Evolutionary conservation across 192 early-diverging fungal species (phyloP).

Genomic region (Thamnidium elegans): DNA sequence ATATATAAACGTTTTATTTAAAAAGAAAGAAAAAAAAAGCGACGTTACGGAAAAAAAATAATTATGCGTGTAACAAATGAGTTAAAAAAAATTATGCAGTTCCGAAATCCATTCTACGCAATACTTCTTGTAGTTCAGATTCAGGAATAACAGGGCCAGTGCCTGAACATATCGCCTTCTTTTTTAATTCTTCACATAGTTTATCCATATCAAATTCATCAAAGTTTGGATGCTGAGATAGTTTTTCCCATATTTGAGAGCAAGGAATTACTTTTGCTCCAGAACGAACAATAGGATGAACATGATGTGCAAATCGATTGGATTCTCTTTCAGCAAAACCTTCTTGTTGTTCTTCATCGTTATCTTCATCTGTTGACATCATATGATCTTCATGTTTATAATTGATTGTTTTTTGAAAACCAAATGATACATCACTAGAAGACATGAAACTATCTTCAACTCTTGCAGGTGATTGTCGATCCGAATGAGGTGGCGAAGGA

Average conservation of each 20-base stretch:
- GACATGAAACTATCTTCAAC: neutral
- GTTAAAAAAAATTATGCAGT: too few species aligned
- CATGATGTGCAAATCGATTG: constrained; percentile 22
- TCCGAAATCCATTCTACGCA: constrained; percentile 11
- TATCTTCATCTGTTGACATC: neutral
- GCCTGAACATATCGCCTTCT: constrained; percentile 57
- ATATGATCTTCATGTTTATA: neutral
- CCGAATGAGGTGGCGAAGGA: neutral
- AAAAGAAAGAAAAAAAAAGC: too few species aligned
- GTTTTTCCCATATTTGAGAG: constrained; percentile 52
- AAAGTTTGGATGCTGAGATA: constrained; percentile 56
- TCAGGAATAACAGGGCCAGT: constrained; percentile 53
- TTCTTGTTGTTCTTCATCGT: neutral
- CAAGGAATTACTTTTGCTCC: constrained; percentile 38
- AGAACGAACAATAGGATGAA: constrained; percentile 4
- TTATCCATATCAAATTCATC: constrained; percentile 53
- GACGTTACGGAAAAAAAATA: too few species aligned
- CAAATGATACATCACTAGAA: neutral
- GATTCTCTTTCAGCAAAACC: constrained; percentile 7
- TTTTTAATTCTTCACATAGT: constrained; percentile 49
- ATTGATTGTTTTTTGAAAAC: neutral
- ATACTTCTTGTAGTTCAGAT: constrained; percentile 28
- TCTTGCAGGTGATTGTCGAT: neutral
- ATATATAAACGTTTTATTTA: too few species aligned
- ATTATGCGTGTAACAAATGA: too few species aligned